These are phyloP conservation scores for Botrytis pseudocinerea DNA, from an alignment of 2,329 filamentous ascomycete genomes.

Conservation along the genomic window DNA sequence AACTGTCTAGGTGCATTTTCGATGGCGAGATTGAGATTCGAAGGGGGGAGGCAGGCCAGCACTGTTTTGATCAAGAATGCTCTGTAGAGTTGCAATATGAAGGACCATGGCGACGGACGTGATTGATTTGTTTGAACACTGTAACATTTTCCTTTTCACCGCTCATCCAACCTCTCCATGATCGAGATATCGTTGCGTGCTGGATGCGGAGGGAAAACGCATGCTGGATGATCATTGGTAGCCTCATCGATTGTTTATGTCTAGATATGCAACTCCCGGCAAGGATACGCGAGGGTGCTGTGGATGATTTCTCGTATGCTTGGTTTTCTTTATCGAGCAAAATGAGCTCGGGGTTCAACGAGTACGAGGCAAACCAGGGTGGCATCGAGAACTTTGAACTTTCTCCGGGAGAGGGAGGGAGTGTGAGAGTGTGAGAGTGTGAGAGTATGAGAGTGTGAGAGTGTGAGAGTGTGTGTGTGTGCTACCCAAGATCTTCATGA, in stretches of 20 bases:
- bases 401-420: not conserved
- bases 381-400: not conserved
- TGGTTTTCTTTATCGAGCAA: not conserved
- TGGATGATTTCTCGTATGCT: slow-evolving; percentile 15
- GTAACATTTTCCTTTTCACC: slow-evolving; percentile 4
- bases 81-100: not conserved
- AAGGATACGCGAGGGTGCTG: slow-evolving; percentile 13
- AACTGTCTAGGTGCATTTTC: slow-evolving; percentile 12
- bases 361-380: not conserved
- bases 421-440: no score
- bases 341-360: not conserved
- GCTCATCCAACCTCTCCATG: slow-evolving; percentile 14
- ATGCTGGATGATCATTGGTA: not conserved
- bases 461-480: not conserved
- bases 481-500: not conserved
- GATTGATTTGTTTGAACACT: not conserved
- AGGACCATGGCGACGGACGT: not conserved
- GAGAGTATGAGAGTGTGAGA: no score
- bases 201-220: not conserved
- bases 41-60: not conserved
- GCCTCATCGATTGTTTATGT: slow-evolving; percentile 23
- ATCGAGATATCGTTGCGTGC: not conserved
- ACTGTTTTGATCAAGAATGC: not conserved
- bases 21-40: slow-evolving; percentile 20
- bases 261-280: not conserved